A percentile compares a stretch with the other conserved stretches of the same genome.
These are phyloP conservation scores for Epichloe sp. DNA, from an alignment of 2,329 filamentous ascomycete genomes.

Conservation along the genomic window DNA sequence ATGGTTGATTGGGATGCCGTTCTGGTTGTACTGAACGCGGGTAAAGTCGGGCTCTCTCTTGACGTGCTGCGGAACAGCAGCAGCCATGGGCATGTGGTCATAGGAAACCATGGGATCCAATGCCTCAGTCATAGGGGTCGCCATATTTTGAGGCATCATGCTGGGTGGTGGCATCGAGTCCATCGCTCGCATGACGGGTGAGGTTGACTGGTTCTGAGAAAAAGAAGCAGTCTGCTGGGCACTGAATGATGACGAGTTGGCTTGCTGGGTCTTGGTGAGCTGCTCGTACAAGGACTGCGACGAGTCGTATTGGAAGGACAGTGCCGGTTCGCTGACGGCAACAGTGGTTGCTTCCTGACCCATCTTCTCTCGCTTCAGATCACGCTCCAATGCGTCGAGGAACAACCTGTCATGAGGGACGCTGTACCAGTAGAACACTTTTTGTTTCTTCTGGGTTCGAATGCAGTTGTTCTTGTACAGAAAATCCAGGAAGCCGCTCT, in stretches of 20 bases:
- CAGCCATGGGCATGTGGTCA: constrained; percentile 56
- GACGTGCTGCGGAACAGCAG: constrained; percentile 57
- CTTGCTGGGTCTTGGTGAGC: constrained; percentile 97
- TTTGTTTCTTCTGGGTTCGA: constrained; percentile 98
- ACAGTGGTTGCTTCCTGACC: constrained; percentile 94
- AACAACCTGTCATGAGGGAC: constrained; percentile 96
- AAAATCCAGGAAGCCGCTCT: constrained; percentile 96
- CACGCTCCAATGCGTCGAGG: constrained; percentile 90
- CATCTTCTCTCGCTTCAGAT: constrained; percentile 99
- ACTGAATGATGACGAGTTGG: constrained; percentile 93
- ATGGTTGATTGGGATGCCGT: constrained; percentile 71
- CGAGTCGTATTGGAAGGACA: constrained; percentile 98
- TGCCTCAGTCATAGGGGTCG: constrained; percentile 44
- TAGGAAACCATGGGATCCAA: constrained; percentile 66
- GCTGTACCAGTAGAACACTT: constrained; percentile 99
- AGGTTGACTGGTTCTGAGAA: constrained; percentile 66
- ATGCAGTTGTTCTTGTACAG: constrained; percentile 99
- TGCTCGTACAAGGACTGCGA: constrained; percentile 98
- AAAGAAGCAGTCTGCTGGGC: constrained; percentile 55
- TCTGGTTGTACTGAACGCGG: constrained; percentile 81
- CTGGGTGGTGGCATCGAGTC: constrained; percentile 88
- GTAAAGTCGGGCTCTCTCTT: constrained; percentile 82
- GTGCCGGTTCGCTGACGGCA: constrained; percentile 88
- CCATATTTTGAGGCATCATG: constrained; percentile 50
- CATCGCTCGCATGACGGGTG: constrained; percentile 78